Percentiles rank a stretch among this genome's conserved stretches.
phyloP scores from a whole-genome alignment of 805 yeast genomes.

The Metschnikowia bowlesiae region DNA sequence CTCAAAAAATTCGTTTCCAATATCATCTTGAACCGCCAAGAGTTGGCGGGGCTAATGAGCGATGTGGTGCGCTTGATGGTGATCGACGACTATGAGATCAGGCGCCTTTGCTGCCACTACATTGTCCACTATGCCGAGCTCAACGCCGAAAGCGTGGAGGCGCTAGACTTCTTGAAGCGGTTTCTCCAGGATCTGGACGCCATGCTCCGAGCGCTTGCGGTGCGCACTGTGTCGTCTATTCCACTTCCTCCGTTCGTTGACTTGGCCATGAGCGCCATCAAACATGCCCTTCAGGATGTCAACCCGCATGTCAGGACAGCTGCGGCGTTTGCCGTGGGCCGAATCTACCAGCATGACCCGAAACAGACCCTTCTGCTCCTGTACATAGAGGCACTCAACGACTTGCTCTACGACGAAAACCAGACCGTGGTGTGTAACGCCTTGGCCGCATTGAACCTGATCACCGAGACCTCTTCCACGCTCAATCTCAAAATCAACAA shows the following conservation, averaged over 20 bases:
- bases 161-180: constrained; percentile 49
- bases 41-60: constrained; percentile 61
- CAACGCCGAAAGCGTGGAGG: constrained; percentile 53
- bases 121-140: constrained; percentile 56
- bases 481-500: constrained; percentile 53
- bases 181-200: constrained; percentile 52
- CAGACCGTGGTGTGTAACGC: constrained; percentile 68
- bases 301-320: constrained; percentile 63
- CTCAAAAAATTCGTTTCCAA: constrained; percentile 77
- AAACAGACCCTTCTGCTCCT: constrained; percentile 38
- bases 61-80: constrained; percentile 56
- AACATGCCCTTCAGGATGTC: constrained; percentile 34
- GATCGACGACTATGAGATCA: constrained; percentile 59
- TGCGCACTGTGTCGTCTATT: constrained; percentile 61
- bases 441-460: constrained; percentile 58
- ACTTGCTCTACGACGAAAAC: constrained; percentile 51
- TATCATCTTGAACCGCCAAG: constrained; percentile 75
- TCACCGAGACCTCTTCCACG: constrained; percentile 53
- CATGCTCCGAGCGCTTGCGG: constrained; percentile 51
- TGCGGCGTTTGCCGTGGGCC: constrained; percentile 67
- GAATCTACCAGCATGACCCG: constrained; percentile 55
- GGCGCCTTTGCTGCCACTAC: constrained; percentile 67
- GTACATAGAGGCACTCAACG: constrained; percentile 48
- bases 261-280: constrained; percentile 41
- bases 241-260: constrained; percentile 49